phyloP scores from a whole-genome alignment of 202 grass and related monocot species.

The Brachypodium distachyon region DNA sequence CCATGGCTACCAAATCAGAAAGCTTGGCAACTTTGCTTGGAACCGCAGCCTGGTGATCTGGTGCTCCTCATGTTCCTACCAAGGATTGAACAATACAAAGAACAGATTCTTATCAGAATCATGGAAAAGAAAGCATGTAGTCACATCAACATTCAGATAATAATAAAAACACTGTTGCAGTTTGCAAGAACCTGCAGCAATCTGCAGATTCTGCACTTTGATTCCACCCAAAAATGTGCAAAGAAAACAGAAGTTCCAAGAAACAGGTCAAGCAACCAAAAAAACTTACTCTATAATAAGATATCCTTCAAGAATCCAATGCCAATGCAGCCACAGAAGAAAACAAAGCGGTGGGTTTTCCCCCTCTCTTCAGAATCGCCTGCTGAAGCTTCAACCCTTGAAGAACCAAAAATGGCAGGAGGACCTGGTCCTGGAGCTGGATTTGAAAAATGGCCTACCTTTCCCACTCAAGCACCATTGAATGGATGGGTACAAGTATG shows the following conservation, averaged over 20 bases:
- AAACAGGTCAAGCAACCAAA: not conserved
- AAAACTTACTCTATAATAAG: constrained; percentile 3
- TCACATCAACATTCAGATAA: constrained; percentile 23
- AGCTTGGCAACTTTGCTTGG: constrained; percentile 1
- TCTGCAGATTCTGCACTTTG: constrained; percentile 5
- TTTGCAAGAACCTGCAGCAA: not conserved
- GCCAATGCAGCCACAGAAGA: not conserved
- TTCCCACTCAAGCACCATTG: constrained; percentile 48
- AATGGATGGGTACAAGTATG: constrained; percentile 35
- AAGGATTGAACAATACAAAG: constrained; percentile 25
- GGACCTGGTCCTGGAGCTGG: constrained; percentile 8
- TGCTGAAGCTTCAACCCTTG: not conserved
- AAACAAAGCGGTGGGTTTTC: not conserved
- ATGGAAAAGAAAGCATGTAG: not conserved
- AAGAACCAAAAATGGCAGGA: constrained; percentile 23
- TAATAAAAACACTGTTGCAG: not conserved
- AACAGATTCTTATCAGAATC: not conserved
- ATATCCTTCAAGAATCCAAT: constrained; percentile 29
- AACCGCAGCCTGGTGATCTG: constrained; percentile 25
- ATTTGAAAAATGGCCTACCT: constrained; percentile 24
- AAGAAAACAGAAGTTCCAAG: not conserved
- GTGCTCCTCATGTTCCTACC: constrained; percentile 30
- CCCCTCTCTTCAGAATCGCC: not conserved
- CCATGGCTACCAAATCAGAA: constrained; percentile 57
- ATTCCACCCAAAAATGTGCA: not conserved